Conservation (phyloP, 2,329 filamentous ascomycete species). For the Colletotrichum sp. region DNA sequence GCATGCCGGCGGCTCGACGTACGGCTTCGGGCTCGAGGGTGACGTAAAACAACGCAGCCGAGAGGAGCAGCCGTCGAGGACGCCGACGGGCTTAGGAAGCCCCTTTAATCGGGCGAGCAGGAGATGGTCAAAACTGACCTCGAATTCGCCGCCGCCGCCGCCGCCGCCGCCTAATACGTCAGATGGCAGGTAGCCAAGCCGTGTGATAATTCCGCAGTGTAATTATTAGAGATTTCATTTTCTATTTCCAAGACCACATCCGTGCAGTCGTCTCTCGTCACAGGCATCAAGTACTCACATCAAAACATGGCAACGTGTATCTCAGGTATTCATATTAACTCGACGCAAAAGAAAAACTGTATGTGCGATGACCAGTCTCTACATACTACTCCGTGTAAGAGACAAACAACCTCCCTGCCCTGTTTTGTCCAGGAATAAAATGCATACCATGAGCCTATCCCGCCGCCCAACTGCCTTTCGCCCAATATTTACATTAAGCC, state of each 20-base stretch:
- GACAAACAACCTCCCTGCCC: not conserved
- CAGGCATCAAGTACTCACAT: not conserved
- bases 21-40: conserved; percentile 35
- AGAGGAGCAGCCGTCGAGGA: not conserved
- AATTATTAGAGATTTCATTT: not conserved
- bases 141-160: not conserved
- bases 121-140: conserved; percentile 11
- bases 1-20: conserved; percentile 25
- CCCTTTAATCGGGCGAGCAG: conserved; percentile 3
- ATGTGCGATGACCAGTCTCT: not conserved
- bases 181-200: not conserved
- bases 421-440: not conserved
- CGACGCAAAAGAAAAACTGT: not conserved
- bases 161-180: not conserved
- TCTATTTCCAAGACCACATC: not conserved
- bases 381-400: not conserved
- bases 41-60: conserved; percentile 27
- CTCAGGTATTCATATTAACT: not conserved
- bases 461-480: not conserved
- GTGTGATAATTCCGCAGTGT: not conserved
- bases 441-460: not conserved
- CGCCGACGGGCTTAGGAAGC: conserved; percentile 5
- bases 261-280: not conserved
- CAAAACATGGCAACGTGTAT: not conserved
- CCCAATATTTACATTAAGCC: conserved; percentile 17